Base-by-base conservation (phyloP, 768 basidiomycete species). In the Boletus reticulatus region DNA sequence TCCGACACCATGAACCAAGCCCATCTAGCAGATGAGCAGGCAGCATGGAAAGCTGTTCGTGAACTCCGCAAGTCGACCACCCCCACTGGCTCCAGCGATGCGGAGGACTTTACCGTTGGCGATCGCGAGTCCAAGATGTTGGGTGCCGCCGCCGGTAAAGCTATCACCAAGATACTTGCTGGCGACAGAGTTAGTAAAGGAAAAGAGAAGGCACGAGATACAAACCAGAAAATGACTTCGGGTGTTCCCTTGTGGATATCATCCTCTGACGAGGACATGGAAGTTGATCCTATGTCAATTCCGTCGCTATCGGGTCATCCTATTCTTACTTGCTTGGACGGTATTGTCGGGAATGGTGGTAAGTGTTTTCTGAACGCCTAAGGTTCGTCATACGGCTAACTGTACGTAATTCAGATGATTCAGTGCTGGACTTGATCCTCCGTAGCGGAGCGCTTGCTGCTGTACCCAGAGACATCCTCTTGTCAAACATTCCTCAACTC, bases 141-240 rank as follows among this genome's bases (percentile, higher is more conserved):
- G 53, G 71, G 72, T 16, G 16, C 50, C 4, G 58, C 72, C 36
- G 68, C 70, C 4, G 78, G 76, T 14, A 72, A 77, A 57, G 77
- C 72, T 11, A 75, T 84, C 43, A 68, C 65, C 17, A 73, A 72
- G 49, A 77, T 85, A 38, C 65, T 85, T 38, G 65, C 72, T 49
- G 63, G 69, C 16, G 78, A 84, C 55, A 74, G 70, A 46, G 67
- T 53, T 8, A 67, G 67, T 13, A 62, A 66, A 54, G 57, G 60
- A 38, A 72, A 67, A 48, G 54, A 38, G 41, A 70, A 53, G 55
- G 74, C 68, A 12, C 57, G 68, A 47, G 57, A 60, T 39, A 60
- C 51, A 0, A 62, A 67, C 43, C 56, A 63, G 51, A 62, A 52
- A 38, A 53, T 52, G 13, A 55, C 58, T 0, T 32, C 59, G 11